phyloP scores from a whole-genome alignment of 2,329 filamentous ascomycete genomes.

The Penicillium sp. region DNA sequence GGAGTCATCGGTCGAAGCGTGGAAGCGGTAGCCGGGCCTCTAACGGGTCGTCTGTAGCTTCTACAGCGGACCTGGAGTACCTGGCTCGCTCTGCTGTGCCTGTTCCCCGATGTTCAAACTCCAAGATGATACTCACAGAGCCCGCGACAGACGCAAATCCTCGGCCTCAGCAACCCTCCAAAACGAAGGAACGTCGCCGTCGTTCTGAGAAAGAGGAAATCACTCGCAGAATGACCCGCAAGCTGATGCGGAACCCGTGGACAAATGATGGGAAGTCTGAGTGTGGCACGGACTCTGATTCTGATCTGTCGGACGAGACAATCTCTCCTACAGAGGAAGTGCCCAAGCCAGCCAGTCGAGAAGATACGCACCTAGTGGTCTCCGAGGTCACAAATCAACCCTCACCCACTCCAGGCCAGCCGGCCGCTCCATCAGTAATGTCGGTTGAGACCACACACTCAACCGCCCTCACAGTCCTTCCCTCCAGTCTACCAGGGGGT shows the following conservation, averaged over 20 bases:
- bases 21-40: background rate
- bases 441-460: constrained; percentile 2
- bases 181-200: background rate
- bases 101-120: background rate
- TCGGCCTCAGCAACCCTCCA: background rate
- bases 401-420: background rate
- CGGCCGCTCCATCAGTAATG: background rate
- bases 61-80: background rate
- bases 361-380: background rate
- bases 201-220: background rate
- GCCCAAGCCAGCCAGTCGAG: background rate
- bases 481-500: background rate
- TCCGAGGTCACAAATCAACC: background rate
- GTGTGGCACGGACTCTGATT: background rate
- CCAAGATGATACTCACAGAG: background rate
- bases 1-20: background rate
- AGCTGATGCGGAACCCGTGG: background rate
- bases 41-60: background rate
- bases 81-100: background rate
- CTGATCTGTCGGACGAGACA: background rate
- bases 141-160: background rate
- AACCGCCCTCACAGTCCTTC: background rate
- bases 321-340: background rate
- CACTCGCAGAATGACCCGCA: background rate
- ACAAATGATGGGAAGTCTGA: background rate